Percentiles rank a stretch among this genome's conserved stretches.
phyloP scores from a whole-genome alignment of 352 stramenopile genomes.

The Globisporangium radiosum region DNA sequence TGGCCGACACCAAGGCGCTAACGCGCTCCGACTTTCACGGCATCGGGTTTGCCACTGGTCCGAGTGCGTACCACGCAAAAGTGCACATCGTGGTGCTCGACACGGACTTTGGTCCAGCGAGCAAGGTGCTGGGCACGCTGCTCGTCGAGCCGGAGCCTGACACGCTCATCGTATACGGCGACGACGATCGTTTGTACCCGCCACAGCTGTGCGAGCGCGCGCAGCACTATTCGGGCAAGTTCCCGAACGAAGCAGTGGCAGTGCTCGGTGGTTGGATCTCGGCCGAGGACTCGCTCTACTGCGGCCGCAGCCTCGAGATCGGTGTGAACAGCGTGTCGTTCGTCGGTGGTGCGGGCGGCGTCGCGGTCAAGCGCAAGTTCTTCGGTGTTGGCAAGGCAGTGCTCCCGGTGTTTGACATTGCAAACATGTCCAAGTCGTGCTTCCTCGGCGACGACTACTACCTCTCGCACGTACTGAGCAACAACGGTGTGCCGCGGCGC shows the following conservation, averaged over 20 bases:
- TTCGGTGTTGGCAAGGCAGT: conserved; percentile 26
- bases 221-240: conserved; percentile 40
- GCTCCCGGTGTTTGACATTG: conserved; percentile 31
- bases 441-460: conserved; percentile 52
- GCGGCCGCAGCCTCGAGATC: conserved; percentile 37
- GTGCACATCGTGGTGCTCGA: conserved; percentile 35
- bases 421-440: conserved; percentile 39
- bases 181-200: conserved; percentile 41
- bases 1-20: conserved; percentile 11
- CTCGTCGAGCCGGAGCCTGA: conserved; percentile 46
- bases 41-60: conserved; percentile 23
- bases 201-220: conserved; percentile 30
- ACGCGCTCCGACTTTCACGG: conserved; percentile 23
- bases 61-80: conserved; percentile 30
- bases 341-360: conserved; percentile 40
- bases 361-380: conserved; percentile 43
- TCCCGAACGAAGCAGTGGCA: conserved; percentile 35
- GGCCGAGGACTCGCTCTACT: conserved; percentile 40
- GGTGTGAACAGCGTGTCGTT: conserved; percentile 49
- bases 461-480: conserved; percentile 39
- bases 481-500: conserved; percentile 27
- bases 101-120: conserved; percentile 45
- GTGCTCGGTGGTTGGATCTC: conserved; percentile 48
- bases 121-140: conserved; percentile 43
- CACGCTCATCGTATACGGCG: conserved; percentile 57